These are phyloP conservation scores for Ogataea henricii DNA, from an alignment of 805 yeast species.

Conservation along the genomic window DNA sequence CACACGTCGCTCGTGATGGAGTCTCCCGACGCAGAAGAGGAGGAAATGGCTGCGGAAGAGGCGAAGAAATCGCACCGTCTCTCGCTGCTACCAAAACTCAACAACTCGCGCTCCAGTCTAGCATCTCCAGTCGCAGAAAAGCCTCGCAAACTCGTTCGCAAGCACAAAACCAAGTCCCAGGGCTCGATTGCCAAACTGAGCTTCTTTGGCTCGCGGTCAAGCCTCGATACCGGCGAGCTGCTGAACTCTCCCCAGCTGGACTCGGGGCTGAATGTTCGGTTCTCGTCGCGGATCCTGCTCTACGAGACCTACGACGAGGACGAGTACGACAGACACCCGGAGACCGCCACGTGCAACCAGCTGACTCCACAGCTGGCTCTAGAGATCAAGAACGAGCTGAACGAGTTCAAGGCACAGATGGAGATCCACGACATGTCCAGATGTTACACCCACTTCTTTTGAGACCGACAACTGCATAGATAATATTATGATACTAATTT, in stretches of 20 bases:
- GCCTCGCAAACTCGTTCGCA: conserved; percentile 20
- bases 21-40: conserved; percentile 13
- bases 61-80: conserved; percentile 21
- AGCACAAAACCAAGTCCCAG: conserved; percentile 23
- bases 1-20: conserved; percentile 25
- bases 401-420: conserved; percentile 78
- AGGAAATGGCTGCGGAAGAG: conserved; percentile 11
- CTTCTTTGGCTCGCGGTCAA: conserved; percentile 21
- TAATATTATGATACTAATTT: neutral
- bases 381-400: conserved; percentile 81
- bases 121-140: conserved; percentile 13
- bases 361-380: conserved; percentile 86
- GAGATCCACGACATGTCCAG: conserved; percentile 76
- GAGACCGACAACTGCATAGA: conserved; percentile 12
- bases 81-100: conserved; percentile 17
- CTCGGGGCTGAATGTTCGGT: conserved; percentile 40
- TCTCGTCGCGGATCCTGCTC: conserved; percentile 79
- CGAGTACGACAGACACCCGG: conserved; percentile 93
- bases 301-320: conserved; percentile 81
- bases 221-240: conserved; percentile 15
- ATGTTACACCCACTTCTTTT: conserved; percentile 84
- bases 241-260: conserved; percentile 11
- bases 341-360: conserved; percentile 87
- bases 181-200: conserved; percentile 21
- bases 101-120: conserved; percentile 8